Evolutionary conservation across 1,139 yeast genomes (phyloP).

Genomic region (Insectozyma bohioensis): DNA sequence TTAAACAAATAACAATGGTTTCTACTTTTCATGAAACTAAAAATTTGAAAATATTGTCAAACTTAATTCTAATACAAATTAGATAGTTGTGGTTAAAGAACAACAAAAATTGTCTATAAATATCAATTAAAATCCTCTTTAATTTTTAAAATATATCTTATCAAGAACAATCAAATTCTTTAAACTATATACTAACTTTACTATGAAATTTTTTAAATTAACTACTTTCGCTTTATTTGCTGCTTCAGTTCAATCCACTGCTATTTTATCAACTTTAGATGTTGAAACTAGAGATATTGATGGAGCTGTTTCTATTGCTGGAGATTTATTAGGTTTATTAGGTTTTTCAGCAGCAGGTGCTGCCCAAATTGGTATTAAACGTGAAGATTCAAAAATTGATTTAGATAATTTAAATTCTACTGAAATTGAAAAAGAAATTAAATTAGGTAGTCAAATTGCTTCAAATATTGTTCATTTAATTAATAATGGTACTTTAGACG

Average conservation of each 20-base stretch:
- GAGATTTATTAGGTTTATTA: conserved; percentile 1
- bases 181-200: neutral
- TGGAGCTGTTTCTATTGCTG: conserved; percentile 2
- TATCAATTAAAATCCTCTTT: no score
- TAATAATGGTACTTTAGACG: neutral
- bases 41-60: no score
- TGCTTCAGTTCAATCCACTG: neutral
- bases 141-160: neutral
- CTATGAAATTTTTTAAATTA: conserved; percentile 2
- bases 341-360: neutral
- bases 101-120: no score
- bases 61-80: no score
- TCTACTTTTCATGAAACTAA: no score
- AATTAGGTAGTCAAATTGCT: no score
- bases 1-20: no score
- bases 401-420: no score
- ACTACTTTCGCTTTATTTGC: neutral
- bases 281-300: conserved; percentile 2
- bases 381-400: no score
- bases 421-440: no score
- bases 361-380: neutral
- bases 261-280: neutral
- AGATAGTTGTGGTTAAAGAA: no score
- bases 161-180: neutral
- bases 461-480: neutral